A percentile compares a stretch with the other conserved stretches of the same genome.
Evolutionary conservation across 164 flowering plant genomes (phyloP).

Genomic region (Cinnamomum micranthum): DNA sequence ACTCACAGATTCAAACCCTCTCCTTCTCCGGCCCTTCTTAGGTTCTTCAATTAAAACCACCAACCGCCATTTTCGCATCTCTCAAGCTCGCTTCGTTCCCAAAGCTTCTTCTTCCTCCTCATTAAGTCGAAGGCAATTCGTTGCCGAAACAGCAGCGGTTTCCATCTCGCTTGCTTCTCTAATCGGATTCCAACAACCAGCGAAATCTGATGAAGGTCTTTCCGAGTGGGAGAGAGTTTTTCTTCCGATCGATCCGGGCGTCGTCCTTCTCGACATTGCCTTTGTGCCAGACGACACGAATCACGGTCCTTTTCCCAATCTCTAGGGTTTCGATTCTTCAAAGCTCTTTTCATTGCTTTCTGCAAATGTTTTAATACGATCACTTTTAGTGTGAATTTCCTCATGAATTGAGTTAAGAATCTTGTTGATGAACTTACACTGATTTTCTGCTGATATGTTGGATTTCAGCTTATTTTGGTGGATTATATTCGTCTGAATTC

Average conservation of each 20-base stretch:
- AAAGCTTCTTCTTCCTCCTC: slow-evolving; percentile 18
- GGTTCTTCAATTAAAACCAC: slow-evolving; percentile 13
- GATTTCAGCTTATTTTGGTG: background rate
- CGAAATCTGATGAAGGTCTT: slow-evolving; percentile 52
- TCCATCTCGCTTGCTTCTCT: slow-evolving; percentile 23
- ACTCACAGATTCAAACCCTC: slow-evolving; percentile 24
- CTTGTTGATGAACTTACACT: background rate
- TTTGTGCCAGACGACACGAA: slow-evolving; percentile 83
- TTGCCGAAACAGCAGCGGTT: slow-evolving; percentile 39
- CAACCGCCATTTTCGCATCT: slow-evolving; percentile 6
- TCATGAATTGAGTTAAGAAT: background rate
- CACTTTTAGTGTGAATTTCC: background rate
- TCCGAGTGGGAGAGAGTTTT: slow-evolving; percentile 88
- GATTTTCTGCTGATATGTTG: background rate
- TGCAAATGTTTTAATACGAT: background rate
- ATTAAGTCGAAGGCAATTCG: slow-evolving; percentile 34
- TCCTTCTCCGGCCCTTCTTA: slow-evolving; percentile 23
- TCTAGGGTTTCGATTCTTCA: background rate
- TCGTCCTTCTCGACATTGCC: slow-evolving; percentile 92
- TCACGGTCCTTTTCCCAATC: slow-evolving; percentile 45
- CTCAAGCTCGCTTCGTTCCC: slow-evolving; percentile 19
- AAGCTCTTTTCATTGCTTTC: background rate
- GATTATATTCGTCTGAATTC: background rate
- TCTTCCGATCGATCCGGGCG: slow-evolving; percentile 91
- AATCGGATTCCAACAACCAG: slow-evolving; percentile 21